Conservation (phyloP, 2,329 filamentous ascomycete genomes). For the Arachnopeziza araneosa region DNA sequence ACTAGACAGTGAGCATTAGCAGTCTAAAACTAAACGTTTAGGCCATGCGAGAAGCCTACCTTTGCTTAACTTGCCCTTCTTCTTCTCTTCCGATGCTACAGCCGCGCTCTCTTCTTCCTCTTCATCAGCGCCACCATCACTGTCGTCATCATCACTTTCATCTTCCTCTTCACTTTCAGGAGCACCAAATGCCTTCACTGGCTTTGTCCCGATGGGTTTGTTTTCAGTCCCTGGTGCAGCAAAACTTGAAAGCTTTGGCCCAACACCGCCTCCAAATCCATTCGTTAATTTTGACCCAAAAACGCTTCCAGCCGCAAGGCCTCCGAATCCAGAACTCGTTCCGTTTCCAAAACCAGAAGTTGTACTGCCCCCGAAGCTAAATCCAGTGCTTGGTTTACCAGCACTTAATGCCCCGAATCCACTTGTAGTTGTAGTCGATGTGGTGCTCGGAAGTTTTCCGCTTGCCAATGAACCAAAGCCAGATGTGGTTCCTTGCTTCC, state of each 20-base stretch:
- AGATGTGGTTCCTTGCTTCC: slow-evolving; percentile 31
- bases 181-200: slow-evolving; percentile 70
- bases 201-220: slow-evolving; percentile 48
- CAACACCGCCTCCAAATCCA: slow-evolving; percentile 35
- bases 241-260: slow-evolving; percentile 58
- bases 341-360: slow-evolving; percentile 32
- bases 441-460: slow-evolving; percentile 25
- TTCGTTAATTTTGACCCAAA: slow-evolving; percentile 37
- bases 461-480: slow-evolving; percentile 42
- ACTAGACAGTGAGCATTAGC: slow-evolving; percentile 32
- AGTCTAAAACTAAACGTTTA: not conserved
- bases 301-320: slow-evolving; percentile 35
- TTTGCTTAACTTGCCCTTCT: slow-evolving; percentile 60
- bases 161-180: slow-evolving; percentile 60
- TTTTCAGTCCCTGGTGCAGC: slow-evolving; percentile 53
- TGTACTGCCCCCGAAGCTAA: slow-evolving; percentile 30
- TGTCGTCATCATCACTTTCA: slow-evolving; percentile 38
- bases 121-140: slow-evolving; percentile 37
- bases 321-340: slow-evolving; percentile 27
- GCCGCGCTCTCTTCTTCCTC: slow-evolving; percentile 44
- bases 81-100: slow-evolving; percentile 53
- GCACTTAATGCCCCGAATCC: slow-evolving; percentile 39
- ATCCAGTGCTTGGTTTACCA: slow-evolving; percentile 28
- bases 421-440: slow-evolving; percentile 28
- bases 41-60: slow-evolving; percentile 44